phyloP scores from a whole-genome alignment of 2,329 filamentous ascomycete genomes.

The Aquanectria penicillioides region DNA sequence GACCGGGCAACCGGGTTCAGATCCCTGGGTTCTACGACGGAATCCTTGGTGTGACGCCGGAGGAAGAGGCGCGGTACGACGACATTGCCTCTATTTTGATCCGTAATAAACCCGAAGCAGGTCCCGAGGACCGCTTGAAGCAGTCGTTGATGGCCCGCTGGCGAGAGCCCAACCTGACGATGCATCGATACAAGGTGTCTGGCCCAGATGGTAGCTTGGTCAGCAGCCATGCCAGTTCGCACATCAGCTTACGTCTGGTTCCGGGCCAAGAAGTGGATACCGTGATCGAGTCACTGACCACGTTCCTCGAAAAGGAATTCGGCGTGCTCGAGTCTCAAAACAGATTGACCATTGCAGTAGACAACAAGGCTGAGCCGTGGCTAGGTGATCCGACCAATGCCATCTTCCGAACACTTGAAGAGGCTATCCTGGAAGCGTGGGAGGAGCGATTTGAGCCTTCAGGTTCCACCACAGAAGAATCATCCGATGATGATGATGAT shows the following conservation, averaged over 20 bases:
- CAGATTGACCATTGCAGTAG: constrained; percentile 81
- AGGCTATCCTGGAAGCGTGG: constrained; percentile 88
- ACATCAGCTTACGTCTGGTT: constrained; percentile 90
- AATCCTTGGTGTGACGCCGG: constrained; percentile 77
- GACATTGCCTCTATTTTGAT: constrained; percentile 84
- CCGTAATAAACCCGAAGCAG: constrained; percentile 70
- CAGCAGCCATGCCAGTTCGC: constrained; percentile 86
- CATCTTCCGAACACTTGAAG: constrained; percentile 88
- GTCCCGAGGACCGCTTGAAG: constrained; percentile 76
- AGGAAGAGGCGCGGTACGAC: constrained; percentile 83
- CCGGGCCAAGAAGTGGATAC: constrained; percentile 88
- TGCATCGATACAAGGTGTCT: constrained; percentile 92
- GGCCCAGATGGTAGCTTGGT: constrained; percentile 93
- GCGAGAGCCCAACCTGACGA: constrained; percentile 93
- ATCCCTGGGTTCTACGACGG: constrained; percentile 91
- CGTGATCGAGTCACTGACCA: constrained; percentile 74
- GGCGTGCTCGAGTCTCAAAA: constrained; percentile 81
- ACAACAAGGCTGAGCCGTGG: constrained; percentile 96
- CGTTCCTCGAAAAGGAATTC: constrained; percentile 78
- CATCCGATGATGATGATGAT: constrained; percentile 12
- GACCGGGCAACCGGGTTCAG: constrained; percentile 80
- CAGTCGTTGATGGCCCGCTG: constrained; percentile 90
- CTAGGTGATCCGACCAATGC: constrained; percentile 90
- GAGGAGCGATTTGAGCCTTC: constrained; percentile 60
- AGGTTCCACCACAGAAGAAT: constrained; percentile 18